A percentile compares a stretch with the other conserved stretches of the same genome.
These are phyloP conservation scores for Mucor plumbeus DNA, from an alignment of 371 early-diverging fungal genomes.

Conservation along the genomic window DNA sequence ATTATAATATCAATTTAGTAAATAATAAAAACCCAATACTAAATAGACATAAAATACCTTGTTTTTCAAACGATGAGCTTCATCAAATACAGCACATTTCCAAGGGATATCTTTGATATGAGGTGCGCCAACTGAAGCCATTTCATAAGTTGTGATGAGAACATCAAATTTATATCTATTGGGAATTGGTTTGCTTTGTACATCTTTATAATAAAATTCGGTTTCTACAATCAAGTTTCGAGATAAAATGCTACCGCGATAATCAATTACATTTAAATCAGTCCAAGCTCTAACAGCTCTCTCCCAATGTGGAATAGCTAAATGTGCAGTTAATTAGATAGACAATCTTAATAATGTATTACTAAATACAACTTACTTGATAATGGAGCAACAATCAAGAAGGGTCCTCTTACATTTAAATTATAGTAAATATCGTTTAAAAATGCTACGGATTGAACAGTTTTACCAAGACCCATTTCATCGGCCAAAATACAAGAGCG, in stretches of 20 bases:
- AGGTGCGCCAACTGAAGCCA: constrained; percentile 66
- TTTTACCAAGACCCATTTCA: constrained; percentile 83
- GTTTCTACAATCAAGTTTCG: constrained; percentile 65
- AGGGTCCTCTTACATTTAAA: constrained; percentile 64
- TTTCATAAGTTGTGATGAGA: constrained; percentile 84
- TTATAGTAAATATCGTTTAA: constrained; percentile 66
- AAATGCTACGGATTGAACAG: constrained; percentile 79
- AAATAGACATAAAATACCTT: constrained; percentile 32
- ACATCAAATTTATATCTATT: constrained; percentile 79
- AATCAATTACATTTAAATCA: constrained; percentile 73
- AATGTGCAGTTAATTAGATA: not conserved
- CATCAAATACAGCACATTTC: constrained; percentile 91
- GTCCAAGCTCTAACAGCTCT: constrained; percentile 79
- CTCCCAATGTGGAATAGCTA: constrained; percentile 71
- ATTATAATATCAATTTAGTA: not conserved
- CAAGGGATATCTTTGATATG: constrained; percentile 83
- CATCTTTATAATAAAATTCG: constrained; percentile 72
- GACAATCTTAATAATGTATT: not conserved
- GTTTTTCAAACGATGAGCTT: constrained; percentile 97
- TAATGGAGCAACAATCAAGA: constrained; percentile 76
- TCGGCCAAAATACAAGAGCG: constrained; percentile 82
- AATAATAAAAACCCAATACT: not conserved
- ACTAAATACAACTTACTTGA: constrained; percentile 40
- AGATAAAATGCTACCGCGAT: constrained; percentile 61
- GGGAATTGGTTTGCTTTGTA: constrained; percentile 48